Evolutionary conservation across 2,329 filamentous ascomycete genomes (phyloP), one percentile per base, ranked within the genome.

Genomic region (Diaporthe vexans): DNA sequence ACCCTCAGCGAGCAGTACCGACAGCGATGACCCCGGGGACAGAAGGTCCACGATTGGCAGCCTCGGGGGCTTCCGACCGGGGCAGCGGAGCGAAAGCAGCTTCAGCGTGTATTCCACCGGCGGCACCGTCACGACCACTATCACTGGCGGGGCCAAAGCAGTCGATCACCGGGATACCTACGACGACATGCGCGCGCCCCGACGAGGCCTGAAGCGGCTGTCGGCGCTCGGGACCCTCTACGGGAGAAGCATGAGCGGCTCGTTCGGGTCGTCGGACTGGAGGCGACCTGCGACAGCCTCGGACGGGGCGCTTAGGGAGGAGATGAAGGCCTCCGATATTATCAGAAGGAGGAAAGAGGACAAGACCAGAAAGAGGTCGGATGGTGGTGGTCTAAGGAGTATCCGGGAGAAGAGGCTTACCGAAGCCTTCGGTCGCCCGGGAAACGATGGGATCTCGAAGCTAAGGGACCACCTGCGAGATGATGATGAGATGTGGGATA

Each of bases 321-420:
- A 73, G 33, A 70, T 73, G 26, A 77, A 74, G 8, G 78, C 77
- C 51, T 65, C 78, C 24, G 80, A 82, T 40, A 75, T 82, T 8
- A 75, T 82, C 9, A 77, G 78, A 37, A 67, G 83, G 65, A 77
- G 82, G 10, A 83, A 83, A 75, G 78, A 83, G 57, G 77, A 76
- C 33, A 83, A 81, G 78, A 77, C 79, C 26, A 74, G 73, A 40
- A 77, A 79, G 72, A 63, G 81, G 56, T 80, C 79, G 1, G 61
- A 54, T 3, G 61, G 26, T 7, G 10, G 51, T 17, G 57, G 40
- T 1, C 19, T 70, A 10, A 54, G 54, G 21, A 56, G 43, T 29
- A 52, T 71, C 2, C 74, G 73, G 40, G 72, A 74, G 15, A 72
- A 29, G 65, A 73, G 74, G 7, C 17, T 69, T 56, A 74, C 74